These are phyloP conservation scores for Coemansia sp. DNA, from an alignment of 192 early-diverging fungal species.

Conservation along the genomic window DNA sequence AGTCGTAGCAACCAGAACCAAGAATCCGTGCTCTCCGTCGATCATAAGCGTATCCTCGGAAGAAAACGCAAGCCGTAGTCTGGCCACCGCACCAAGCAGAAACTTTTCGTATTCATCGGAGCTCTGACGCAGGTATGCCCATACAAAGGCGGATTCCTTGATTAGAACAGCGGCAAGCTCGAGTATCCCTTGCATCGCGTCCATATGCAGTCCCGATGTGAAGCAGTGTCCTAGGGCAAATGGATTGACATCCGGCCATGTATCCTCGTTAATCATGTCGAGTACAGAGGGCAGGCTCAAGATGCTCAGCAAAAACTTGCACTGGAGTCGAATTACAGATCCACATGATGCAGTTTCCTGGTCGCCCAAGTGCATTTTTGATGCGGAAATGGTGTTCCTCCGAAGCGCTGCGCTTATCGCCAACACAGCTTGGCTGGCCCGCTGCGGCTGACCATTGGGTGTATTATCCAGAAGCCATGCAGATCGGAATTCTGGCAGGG, in stretches of 20 bases:
- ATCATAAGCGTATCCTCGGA: slow-evolving; percentile 24
- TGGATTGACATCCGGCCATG: slow-evolving; percentile 26
- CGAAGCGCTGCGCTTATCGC: slow-evolving; percentile 10
- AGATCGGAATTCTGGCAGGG: slow-evolving; percentile 18
- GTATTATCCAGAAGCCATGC: slow-evolving; percentile 22
- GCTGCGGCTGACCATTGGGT: background rate
- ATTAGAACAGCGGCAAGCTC: slow-evolving; percentile 31
- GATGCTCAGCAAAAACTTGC: slow-evolving; percentile 25
- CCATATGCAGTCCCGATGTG: slow-evolving; percentile 16
- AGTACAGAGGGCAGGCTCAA: slow-evolving; percentile 16
- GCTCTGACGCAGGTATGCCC: slow-evolving; percentile 17
- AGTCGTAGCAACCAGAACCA: slow-evolving; percentile 40
- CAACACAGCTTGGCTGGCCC: background rate
- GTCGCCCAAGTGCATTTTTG: slow-evolving; percentile 4
- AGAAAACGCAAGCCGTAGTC: slow-evolving; percentile 30
- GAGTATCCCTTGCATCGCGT: slow-evolving; percentile 27
- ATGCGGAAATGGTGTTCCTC: background rate
- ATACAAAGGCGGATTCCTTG: slow-evolving; percentile 23
- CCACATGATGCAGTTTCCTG: slow-evolving; percentile 10
- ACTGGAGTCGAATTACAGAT: slow-evolving; percentile 20
- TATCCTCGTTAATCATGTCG: slow-evolving; percentile 14
- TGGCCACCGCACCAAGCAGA: slow-evolving; percentile 19
- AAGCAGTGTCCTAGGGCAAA: slow-evolving; percentile 12
- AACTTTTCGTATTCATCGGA: slow-evolving; percentile 25
- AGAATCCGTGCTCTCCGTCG: slow-evolving; percentile 31